Evolutionary conservation across 1,284 basidiomycete species (phyloP), one percentile per base, ranked within the genome.

Genomic region (Agroathelia rolfsii): DNA sequence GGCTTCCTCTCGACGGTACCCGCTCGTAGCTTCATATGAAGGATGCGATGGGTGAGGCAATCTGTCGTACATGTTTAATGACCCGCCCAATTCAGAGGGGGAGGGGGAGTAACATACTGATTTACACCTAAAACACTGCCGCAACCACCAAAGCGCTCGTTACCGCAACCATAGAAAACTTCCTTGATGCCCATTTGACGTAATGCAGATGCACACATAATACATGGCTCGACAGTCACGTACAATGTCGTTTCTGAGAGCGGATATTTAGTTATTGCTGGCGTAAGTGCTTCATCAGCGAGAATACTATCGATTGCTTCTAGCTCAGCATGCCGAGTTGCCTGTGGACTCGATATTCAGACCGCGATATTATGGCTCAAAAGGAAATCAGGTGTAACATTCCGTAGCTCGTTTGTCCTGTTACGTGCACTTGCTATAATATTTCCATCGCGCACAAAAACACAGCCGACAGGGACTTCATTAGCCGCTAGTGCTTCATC

Each of bases 171-270:
- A 53, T 89, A 97, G 38, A 81, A 87, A 2, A 97, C 94, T 38
- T 82, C 72, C 37, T 77, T 75, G 49, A 99, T 92, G 5, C 94
- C 93, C 39, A 94, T 62, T 58, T 98, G 94, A 31, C 94, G 72
- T 28, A 98, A 67, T 4, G 94, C 95, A 17, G 86, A 88, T 4
- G 92, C 89, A 46, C 95, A 99, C 95, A 99, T 98, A 51, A 98
- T 89, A 56, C 95, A 99, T 0, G 95, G 95, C 59, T 99, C 95
- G 34, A 99, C 93, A 0, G 95, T 98, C 34, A 98, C 95, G 54
- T 98, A 99, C 12, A 98, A 75, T 2, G 78, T 88, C 14, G 89
- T 93, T 9, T 73, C 65, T 1, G 69, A 68, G 25, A 97, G 72
- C 3, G 88, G 83, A 44, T 81, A 74, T 27, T 54, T 50, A 15